Evolutionary conservation across 257 asterid genomes (phyloP).

Genomic region (Jaltomata sinuosa): DNA sequence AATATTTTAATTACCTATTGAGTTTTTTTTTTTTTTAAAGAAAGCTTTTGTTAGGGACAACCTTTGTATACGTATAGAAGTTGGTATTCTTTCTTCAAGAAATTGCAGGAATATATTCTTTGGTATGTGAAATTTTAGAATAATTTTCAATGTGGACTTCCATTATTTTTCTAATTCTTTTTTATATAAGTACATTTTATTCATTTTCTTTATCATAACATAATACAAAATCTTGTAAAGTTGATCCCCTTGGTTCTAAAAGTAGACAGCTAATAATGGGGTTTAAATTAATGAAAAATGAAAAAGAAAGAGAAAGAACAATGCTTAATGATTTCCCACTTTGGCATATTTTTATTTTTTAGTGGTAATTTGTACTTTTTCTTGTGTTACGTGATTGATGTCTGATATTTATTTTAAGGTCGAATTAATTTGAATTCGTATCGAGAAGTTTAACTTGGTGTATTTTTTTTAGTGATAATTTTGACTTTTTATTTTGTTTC

Average conservation of each 20-base stretch:
- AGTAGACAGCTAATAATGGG: not conserved
- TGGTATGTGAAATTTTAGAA: not conserved
- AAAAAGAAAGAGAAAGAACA: not conserved
- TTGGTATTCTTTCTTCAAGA: not conserved
- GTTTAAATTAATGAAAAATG: not conserved
- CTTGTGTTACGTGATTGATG: not conserved
- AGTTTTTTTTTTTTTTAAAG: not conserved
- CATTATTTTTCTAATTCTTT: not conserved
- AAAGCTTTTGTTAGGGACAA: not conserved
- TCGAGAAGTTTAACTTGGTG: not conserved
- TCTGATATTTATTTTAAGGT: not conserved
- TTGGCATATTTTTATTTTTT: not conserved
- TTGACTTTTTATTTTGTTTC: no score
- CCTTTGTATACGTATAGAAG: not conserved
- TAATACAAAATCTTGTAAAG: not conserved
- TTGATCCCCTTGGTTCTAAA: not conserved
- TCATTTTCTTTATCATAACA: not conserved
- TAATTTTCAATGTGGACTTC: not conserved
- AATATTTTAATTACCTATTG: not conserved
- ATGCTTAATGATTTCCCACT: not conserved
- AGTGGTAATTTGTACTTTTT: not conserved
- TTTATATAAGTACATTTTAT: not conserved
- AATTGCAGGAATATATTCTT: not conserved
- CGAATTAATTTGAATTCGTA: not conserved
- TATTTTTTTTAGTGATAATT: not conserved